A percentile compares a stretch with the other conserved stretches of the same genome.
phyloP scores from a whole-genome alignment of 768 basidiomycete genomes.

The Lactifluus pinguis region DNA sequence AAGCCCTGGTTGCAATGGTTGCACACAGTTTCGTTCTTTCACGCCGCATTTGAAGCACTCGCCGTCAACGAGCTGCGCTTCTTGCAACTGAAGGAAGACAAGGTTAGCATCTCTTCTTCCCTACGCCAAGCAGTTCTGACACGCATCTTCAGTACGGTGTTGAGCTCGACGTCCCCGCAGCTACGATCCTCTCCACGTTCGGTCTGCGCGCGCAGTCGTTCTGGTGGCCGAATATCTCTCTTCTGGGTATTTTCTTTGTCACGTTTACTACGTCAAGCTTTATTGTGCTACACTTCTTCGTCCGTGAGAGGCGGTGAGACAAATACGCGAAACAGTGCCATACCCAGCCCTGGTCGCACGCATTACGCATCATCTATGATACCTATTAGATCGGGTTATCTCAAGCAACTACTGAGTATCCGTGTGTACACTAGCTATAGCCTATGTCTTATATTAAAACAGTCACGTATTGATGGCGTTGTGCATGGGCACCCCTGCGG shows the following conservation, averaged over 20 bases:
- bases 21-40: conserved; percentile 93
- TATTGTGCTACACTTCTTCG: conserved; percentile 75
- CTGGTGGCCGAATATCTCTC: conserved; percentile 95
- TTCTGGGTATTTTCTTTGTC: conserved; percentile 81
- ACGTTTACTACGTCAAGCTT: conserved; percentile 71
- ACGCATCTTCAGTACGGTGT: conserved; percentile 75
- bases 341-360: not conserved
- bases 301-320: conserved; percentile 61
- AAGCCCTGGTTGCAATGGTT: conserved; percentile 69
- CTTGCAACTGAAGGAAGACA: conserved; percentile 83
- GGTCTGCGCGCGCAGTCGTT: conserved; percentile 92
- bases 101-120: conserved; percentile 38
- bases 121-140: not conserved
- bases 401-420: not conserved
- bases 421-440: not conserved
- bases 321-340: not conserved
- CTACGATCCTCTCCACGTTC: conserved; percentile 89
- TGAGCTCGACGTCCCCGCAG: conserved; percentile 92
- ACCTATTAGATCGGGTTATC: conserved; percentile 5
- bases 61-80: conserved; percentile 97
- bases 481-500: no score
- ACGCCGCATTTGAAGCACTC: conserved; percentile 94
- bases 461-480: no score
- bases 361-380: not conserved
- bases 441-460: no score